These are phyloP conservation scores for Puccinia coronata DNA, from an alignment of 1,284 basidiomycete species.

Conservation along the genomic window DNA sequence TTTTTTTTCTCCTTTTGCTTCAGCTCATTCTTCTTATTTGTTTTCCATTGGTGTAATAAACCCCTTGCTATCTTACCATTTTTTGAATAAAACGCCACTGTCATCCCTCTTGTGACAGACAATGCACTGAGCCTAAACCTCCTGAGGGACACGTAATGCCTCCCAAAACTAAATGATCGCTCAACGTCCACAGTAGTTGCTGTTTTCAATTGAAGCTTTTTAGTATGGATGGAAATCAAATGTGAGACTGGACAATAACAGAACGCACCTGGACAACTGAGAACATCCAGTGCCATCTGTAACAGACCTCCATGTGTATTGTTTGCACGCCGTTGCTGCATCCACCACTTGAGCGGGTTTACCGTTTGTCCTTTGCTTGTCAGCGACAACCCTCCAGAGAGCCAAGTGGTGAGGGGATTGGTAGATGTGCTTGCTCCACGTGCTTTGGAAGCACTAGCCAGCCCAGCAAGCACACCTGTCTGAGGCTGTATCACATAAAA, in stretches of 20 bases:
- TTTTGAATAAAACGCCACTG: too few species aligned
- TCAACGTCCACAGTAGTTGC: slow-evolving; percentile 15
- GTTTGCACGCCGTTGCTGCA: neutral
- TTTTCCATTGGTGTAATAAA: slow-evolving; percentile 3
- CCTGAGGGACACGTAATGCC: neutral
- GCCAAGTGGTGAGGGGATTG: neutral
- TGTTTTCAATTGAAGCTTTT: neutral
- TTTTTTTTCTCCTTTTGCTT: slow-evolving; percentile 16
- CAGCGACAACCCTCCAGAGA: neutral
- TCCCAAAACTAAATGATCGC: slow-evolving; percentile 14
- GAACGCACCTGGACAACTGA: too few species aligned
- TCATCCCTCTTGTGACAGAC: slow-evolving; percentile 26
- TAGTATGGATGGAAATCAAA: slow-evolving; percentile 1
- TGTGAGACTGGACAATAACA: neutral
- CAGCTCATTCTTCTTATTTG: slow-evolving; percentile 1
- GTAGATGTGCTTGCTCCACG: neutral
- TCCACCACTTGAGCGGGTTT: slow-evolving; percentile 1
- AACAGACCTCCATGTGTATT: slow-evolving; percentile 17
- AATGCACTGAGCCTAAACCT: slow-evolving; percentile 11
- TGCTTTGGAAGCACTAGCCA: neutral
- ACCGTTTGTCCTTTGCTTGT: neutral
- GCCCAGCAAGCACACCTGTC: neutral
- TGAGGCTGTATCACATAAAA: too few species aligned
- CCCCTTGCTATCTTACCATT: neutral
- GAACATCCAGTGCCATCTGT: slow-evolving; percentile 8